A percentile compares a stretch with the other conserved stretches of the same genome.
phyloP scores from a whole-genome alignment of 768 basidiomycete genomes.

The Tylopilus intermedius region DNA sequence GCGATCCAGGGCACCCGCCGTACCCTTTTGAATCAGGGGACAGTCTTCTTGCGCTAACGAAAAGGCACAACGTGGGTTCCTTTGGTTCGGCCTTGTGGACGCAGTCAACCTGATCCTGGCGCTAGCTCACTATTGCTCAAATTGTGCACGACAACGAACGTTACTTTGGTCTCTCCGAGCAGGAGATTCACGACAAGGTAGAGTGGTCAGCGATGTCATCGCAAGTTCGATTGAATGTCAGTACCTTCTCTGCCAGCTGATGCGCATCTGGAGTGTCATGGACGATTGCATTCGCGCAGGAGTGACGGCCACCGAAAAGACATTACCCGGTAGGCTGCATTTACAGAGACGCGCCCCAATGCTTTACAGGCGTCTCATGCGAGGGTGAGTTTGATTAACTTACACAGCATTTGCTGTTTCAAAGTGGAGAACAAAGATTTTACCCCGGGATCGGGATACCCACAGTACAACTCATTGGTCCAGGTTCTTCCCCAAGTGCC shows the following conservation, averaged over 20 bases:
- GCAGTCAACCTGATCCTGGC: constrained; percentile 7
- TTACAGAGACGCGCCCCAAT: constrained; percentile 82
- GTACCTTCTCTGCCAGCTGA: constrained; percentile 35
- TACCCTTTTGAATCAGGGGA: constrained; percentile 80
- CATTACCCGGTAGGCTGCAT: constrained; percentile 81
- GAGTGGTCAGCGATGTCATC: not conserved
- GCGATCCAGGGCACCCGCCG: constrained; percentile 57
- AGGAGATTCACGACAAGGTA: constrained; percentile 72
- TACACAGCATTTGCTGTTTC: not conserved
- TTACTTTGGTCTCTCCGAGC: constrained; percentile 70
- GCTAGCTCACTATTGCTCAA: constrained; percentile 87
- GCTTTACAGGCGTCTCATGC: constrained; percentile 86
- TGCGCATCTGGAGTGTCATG: constrained; percentile 89
- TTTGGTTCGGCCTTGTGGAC: not conserved
- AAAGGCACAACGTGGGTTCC: constrained; percentile 70
- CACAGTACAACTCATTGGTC: constrained; percentile 34
- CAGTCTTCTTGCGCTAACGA: constrained; percentile 68
- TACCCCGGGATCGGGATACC: constrained; percentile 45
- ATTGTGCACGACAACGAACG: constrained; percentile 91
- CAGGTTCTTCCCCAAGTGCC: constrained; percentile 16
- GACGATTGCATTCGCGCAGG: constrained; percentile 85
- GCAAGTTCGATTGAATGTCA: not conserved
- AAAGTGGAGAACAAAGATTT: constrained; percentile 35
- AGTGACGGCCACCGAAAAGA: constrained; percentile 71
- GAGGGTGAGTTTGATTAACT: constrained; percentile 49